phyloP scores from a whole-genome alignment of 1,284 basidiomycete genomes.

The Termitomyces sp. region DNA sequence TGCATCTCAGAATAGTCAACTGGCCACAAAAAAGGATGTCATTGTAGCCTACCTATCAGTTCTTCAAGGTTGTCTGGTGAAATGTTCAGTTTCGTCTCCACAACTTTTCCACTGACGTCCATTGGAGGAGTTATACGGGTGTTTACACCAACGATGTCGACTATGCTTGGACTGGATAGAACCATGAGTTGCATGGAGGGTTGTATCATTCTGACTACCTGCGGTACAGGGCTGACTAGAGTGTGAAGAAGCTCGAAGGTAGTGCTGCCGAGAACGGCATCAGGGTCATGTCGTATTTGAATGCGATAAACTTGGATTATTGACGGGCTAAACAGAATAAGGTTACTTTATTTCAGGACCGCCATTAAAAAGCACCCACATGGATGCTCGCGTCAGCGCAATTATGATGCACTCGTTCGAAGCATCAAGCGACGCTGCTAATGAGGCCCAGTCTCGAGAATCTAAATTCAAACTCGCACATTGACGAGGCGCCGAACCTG shows the following conservation, averaged over 20 bases:
- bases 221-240: slow-evolving; percentile 14
- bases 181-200: slow-evolving; percentile 23
- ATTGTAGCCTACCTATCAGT: slow-evolving; percentile 26
- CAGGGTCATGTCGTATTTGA: slow-evolving; percentile 1
- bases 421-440: slow-evolving; percentile 23
- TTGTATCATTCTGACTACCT: slow-evolving; percentile 32
- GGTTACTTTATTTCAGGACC: background rate
- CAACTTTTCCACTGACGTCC: background rate
- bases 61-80: slow-evolving; percentile 22
- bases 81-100: slow-evolving; percentile 14
- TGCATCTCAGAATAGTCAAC: slow-evolving; percentile 38
- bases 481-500: background rate
- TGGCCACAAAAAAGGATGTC: slow-evolving; percentile 2
- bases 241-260: slow-evolving; percentile 17
- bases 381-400: slow-evolving; percentile 18
- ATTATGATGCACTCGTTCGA: slow-evolving; percentile 17
- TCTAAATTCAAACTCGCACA: slow-evolving; percentile 15
- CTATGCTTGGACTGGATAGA: slow-evolving; percentile 24
- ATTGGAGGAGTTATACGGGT: background rate
- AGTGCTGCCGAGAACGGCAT: background rate
- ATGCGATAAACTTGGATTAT: slow-evolving; percentile 19
- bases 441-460: slow-evolving; percentile 23
- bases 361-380: slow-evolving; percentile 14
- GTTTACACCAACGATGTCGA: slow-evolving; percentile 26
- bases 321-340: slow-evolving; percentile 14